Evolutionary conservation across 2,329 filamentous ascomycete species (phyloP).

Genomic region (Cadophora sp.): DNA sequence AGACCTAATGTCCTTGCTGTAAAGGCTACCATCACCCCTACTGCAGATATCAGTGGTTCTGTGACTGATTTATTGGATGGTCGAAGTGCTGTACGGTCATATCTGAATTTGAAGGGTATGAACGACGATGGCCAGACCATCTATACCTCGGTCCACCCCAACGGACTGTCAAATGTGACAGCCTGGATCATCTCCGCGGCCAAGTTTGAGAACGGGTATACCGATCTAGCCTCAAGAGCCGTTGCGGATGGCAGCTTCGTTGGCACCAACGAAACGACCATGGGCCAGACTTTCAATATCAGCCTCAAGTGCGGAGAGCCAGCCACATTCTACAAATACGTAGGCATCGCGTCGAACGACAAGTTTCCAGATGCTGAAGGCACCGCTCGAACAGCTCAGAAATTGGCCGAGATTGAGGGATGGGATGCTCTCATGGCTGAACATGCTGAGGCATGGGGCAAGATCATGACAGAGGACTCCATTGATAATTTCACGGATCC

Average conservation of each 20-base stretch:
- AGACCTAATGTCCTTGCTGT: slow-evolving; percentile 51
- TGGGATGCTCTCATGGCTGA: slow-evolving; percentile 60
- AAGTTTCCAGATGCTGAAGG: slow-evolving; percentile 64
- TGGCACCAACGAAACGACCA: slow-evolving; percentile 64
- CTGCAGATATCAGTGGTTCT: slow-evolving; percentile 58
- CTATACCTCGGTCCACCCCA: slow-evolving; percentile 69
- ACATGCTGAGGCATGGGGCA: slow-evolving; percentile 67
- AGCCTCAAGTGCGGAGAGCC: slow-evolving; percentile 58
- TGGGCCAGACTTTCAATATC: slow-evolving; percentile 65
- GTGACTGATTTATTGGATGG: slow-evolving; percentile 74
- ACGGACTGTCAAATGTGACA: slow-evolving; percentile 66
- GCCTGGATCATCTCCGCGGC: slow-evolving; percentile 63
- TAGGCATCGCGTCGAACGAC: slow-evolving; percentile 73
- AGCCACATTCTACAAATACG: slow-evolving; percentile 67
- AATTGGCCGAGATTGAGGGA: slow-evolving; percentile 56
- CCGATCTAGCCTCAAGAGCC: slow-evolving; percentile 45
- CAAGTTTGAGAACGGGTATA: slow-evolving; percentile 45
- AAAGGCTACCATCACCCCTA: slow-evolving; percentile 63
- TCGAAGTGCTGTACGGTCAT: slow-evolving; percentile 68
- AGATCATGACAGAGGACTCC: slow-evolving; percentile 63
- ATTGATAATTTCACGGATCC: slow-evolving; percentile 68
- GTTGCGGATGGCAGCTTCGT: slow-evolving; percentile 50
- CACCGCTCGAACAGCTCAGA: slow-evolving; percentile 61
- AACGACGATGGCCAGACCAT: slow-evolving; percentile 60
- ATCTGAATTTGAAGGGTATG: slow-evolving; percentile 61